These are phyloP conservation scores for Cladobotryum mycophilum DNA, from an alignment of 2,329 filamentous ascomycete species.

Conservation along the genomic window DNA sequence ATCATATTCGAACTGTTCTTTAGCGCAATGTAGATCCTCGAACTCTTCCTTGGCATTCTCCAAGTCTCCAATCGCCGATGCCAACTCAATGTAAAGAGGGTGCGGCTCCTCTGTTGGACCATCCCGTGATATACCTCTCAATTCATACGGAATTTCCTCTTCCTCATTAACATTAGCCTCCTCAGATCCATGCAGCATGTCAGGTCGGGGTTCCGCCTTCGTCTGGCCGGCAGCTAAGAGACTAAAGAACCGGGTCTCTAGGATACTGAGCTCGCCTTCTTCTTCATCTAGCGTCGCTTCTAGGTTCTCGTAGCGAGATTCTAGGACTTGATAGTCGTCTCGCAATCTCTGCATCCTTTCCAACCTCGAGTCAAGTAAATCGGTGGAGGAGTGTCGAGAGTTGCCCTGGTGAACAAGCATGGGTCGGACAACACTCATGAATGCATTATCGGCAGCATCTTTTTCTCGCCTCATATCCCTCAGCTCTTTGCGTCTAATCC, in stretches of 20 bases:
- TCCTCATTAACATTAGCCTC: constrained; percentile 5
- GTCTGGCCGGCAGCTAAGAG: constrained; percentile 26
- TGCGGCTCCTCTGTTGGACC: constrained; percentile 36
- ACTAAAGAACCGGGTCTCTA: constrained; percentile 35
- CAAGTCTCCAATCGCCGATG: constrained; percentile 38
- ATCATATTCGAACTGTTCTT: constrained; percentile 32
- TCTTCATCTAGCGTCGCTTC: constrained; percentile 31
- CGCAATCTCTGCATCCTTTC: constrained; percentile 31
- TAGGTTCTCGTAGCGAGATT: constrained; percentile 31
- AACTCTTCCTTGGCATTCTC: constrained; percentile 42
- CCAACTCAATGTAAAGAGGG: constrained; percentile 40
- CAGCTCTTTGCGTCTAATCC: constrained; percentile 25
- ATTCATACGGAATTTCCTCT: constrained; percentile 24
- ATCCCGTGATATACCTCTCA: constrained; percentile 30
- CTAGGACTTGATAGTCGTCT: constrained; percentile 31
- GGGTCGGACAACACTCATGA: constrained; percentile 34
- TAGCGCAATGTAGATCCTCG: constrained; percentile 36
- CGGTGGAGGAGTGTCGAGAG: constrained; percentile 15
- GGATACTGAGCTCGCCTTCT: constrained; percentile 27
- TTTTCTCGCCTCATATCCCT: constrained; percentile 26
- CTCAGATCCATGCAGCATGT: constrained; percentile 4
- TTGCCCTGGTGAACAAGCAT: constrained; percentile 26
- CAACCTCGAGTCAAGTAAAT: constrained; percentile 24
- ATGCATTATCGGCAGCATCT: constrained; percentile 33
- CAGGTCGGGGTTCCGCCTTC: constrained; percentile 8